A percentile compares a stretch with the other conserved stretches of the same genome.
These are phyloP conservation scores for Scutellaria galericulata DNA, from an alignment of 257 asterid genomes.

Conservation along the genomic window DNA sequence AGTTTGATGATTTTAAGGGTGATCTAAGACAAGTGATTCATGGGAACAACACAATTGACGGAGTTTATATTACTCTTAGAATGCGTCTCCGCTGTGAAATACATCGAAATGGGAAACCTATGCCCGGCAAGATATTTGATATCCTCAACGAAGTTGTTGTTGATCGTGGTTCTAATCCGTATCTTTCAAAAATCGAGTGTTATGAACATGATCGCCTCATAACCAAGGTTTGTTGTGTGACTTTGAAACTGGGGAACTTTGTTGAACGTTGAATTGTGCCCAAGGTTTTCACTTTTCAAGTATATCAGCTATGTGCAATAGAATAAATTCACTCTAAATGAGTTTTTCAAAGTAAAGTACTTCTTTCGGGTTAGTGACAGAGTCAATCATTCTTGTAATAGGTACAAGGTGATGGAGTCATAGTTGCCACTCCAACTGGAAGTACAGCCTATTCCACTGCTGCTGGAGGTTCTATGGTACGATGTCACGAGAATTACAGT, in stretches of 20 bases:
- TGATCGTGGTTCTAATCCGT: constrained; percentile 99
- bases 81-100: constrained; percentile 98
- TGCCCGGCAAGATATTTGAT: constrained; percentile 94
- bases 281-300: constrained; percentile 5
- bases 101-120: constrained; percentile 84
- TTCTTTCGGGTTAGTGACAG: constrained; percentile 26
- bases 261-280: background rate
- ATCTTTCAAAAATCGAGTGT: constrained; percentile 95
- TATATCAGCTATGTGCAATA: constrained; percentile 3
- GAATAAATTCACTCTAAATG: background rate
- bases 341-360: constrained; percentile 8
- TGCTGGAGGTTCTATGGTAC: constrained; percentile 99
- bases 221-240: constrained; percentile 71
- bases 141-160: constrained; percentile 93
- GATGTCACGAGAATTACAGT: constrained; percentile 30
- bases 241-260: background rate
- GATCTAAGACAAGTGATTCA: constrained; percentile 89
- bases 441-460: constrained; percentile 99
- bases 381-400: constrained; percentile 39
- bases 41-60: constrained; percentile 79
- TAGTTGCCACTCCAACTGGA: constrained; percentile 99
- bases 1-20: constrained; percentile 82
- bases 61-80: constrained; percentile 92
- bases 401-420: constrained; percentile 99
- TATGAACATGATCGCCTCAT: constrained; percentile 97